These are phyloP conservation scores for Phytophthora tentaculata DNA, from an alignment of 352 stramenopile species.

Conservation along the genomic window DNA sequence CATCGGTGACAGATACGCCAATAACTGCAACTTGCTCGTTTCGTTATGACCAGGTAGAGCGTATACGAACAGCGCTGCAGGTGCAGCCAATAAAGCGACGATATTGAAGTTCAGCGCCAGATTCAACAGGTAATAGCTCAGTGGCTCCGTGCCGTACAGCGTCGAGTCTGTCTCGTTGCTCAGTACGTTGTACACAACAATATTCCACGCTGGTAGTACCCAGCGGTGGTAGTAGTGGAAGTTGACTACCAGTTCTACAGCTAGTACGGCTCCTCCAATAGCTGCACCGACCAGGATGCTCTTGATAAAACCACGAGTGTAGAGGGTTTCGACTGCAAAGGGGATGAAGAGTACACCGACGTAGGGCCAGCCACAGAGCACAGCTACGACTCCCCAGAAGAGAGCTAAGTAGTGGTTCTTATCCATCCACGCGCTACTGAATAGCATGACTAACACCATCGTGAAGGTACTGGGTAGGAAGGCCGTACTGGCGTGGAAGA, in stretches of 20 bases:
- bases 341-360: slow-evolving; percentile 96
- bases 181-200: slow-evolving; percentile 96
- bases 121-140: slow-evolving; percentile 97
- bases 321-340: slow-evolving; percentile 88
- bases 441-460: slow-evolving; percentile 88
- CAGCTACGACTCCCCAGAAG: slow-evolving; percentile 89
- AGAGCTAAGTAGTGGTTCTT: slow-evolving; percentile 75
- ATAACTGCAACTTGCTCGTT: slow-evolving; percentile 36
- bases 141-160: slow-evolving; percentile 96
- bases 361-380: slow-evolving; percentile 98
- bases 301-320: slow-evolving; percentile 54
- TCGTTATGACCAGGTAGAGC: slow-evolving; percentile 46
- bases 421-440: slow-evolving; percentile 82
- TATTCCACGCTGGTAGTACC: slow-evolving; percentile 92
- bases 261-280: slow-evolving; percentile 77
- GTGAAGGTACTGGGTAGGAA: slow-evolving; percentile 93
- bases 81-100: slow-evolving; percentile 72
- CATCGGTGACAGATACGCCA: slow-evolving; percentile 65
- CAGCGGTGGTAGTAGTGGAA: slow-evolving; percentile 83
- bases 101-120: slow-evolving; percentile 96
- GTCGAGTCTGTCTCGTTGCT: slow-evolving; percentile 93
- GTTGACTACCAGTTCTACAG: slow-evolving; percentile 82
- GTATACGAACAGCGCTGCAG: slow-evolving; percentile 41
- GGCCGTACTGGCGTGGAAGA: slow-evolving; percentile 93
- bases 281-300: slow-evolving; percentile 51